Evolutionary conservation across 345 rosid genomes (phyloP).

Genomic region (Cochlearia excelsa): DNA sequence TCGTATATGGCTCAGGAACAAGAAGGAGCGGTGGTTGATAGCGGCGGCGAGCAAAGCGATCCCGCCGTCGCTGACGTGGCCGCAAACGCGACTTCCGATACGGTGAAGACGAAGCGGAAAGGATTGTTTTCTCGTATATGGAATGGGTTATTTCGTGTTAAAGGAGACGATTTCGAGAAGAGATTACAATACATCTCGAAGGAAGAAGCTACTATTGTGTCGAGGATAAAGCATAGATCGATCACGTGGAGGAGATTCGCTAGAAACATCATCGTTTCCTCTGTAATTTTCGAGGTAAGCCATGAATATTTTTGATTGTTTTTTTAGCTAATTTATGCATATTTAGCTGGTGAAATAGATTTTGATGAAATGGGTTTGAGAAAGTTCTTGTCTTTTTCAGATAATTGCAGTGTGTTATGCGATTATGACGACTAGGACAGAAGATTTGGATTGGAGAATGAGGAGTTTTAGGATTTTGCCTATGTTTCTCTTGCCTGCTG

Average conservation of each 20-base stretch:
- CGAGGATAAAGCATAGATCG: slow-evolving; percentile 66
- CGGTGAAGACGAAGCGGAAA: slow-evolving; percentile 45
- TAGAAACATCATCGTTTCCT: slow-evolving; percentile 58
- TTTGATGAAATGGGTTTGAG: background rate
- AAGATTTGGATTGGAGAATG: slow-evolving; percentile 65
- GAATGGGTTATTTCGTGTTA: slow-evolving; percentile 56
- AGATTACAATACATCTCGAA: slow-evolving; percentile 68
- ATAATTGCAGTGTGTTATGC: slow-evolving; percentile 69
- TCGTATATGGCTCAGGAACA: slow-evolving; percentile 42
- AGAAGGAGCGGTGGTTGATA: slow-evolving; percentile 36
- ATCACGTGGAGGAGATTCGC: slow-evolving; percentile 58
- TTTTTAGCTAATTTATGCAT: background rate
- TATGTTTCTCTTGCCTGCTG: slow-evolving; percentile 64
- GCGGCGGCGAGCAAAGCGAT: slow-evolving; percentile 38
- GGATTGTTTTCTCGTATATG: slow-evolving; percentile 74
- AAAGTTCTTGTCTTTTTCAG: slow-evolving; percentile 31
- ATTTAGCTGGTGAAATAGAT: background rate
- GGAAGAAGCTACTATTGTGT: slow-evolving; percentile 75
- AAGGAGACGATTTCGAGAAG: slow-evolving; percentile 88
- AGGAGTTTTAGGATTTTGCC: slow-evolving; percentile 65
- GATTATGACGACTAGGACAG: slow-evolving; percentile 54
- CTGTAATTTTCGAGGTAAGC: slow-evolving; percentile 66
- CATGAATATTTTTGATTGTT: slow-evolving; percentile 44
- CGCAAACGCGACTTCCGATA: slow-evolving; percentile 1
- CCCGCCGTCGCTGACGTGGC: slow-evolving; percentile 23